phyloP scores from a whole-genome alignment of 768 basidiomycete species.

The Mycena galericulata region DNA sequence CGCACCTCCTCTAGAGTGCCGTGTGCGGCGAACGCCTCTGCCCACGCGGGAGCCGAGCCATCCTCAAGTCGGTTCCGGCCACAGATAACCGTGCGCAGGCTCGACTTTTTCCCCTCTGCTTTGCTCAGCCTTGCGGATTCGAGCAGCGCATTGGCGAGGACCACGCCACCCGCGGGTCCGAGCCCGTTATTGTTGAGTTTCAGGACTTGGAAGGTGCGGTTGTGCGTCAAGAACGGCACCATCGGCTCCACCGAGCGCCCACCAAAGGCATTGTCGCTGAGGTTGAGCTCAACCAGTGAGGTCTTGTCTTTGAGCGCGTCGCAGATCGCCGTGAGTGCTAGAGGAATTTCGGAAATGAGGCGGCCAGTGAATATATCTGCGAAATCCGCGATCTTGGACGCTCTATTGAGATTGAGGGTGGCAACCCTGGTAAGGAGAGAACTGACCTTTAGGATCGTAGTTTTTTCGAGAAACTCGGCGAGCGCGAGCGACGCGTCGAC shows the following conservation, averaged over 20 bases:
- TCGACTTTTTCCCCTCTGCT: slow-evolving; percentile 74
- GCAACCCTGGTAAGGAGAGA: background rate
- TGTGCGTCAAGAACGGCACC: slow-evolving; percentile 87
- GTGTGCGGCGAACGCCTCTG: slow-evolving; percentile 89
- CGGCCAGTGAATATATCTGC: slow-evolving; percentile 99
- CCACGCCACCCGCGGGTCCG: slow-evolving; percentile 87
- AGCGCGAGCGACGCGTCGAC: slow-evolving; percentile 90
- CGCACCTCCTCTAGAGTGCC: slow-evolving; percentile 85
- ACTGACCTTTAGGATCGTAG: slow-evolving; percentile 77
- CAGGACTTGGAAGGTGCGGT: slow-evolving; percentile 85
- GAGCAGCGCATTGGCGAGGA: slow-evolving; percentile 86
- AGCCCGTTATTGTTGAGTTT: slow-evolving; percentile 97
- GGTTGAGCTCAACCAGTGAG: slow-evolving; percentile 87
- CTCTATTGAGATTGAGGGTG: slow-evolving; percentile 11
- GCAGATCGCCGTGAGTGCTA: slow-evolving; percentile 88
- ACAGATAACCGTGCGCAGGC: slow-evolving; percentile 85
- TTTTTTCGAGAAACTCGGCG: slow-evolving; percentile 79
- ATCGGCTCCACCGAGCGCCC: slow-evolving; percentile 95
- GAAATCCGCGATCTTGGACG: slow-evolving; percentile 87
- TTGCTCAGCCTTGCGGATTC: slow-evolving; percentile 80
- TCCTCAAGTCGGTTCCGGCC: slow-evolving; percentile 97
- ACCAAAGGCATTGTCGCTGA: slow-evolving; percentile 97
- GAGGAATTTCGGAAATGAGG: slow-evolving; percentile 94
- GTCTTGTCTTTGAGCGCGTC: slow-evolving; percentile 85
- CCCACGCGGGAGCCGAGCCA: slow-evolving; percentile 87